Base-by-base conservation (phyloP, 306 rosid species). In the Lathyrus aphaca region DNA sequence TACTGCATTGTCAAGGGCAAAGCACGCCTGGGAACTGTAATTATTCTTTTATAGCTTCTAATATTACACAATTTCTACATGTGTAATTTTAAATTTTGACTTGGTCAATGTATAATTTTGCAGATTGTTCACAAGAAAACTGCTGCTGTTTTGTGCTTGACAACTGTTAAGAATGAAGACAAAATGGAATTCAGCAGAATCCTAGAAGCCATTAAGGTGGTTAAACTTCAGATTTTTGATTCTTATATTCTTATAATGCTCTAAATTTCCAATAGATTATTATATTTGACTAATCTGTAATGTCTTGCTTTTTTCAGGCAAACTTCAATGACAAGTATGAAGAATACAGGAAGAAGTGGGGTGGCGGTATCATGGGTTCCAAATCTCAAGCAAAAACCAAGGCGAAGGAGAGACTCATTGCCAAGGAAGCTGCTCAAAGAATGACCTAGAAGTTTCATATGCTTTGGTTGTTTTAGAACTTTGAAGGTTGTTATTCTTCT, bases 351-450 rank as follows among this genome's bases (percentile, higher is more conserved):
- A 90, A 86, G 91, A 87, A 86, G 75, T 90, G 95, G 95, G 96
- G 95, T 9, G 96, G 95, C 17, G 96, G 96, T 5, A 81, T 90
- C 73, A 90, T 90, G 95, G 96, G 96, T 8, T 82, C 95, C 74
- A 90, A 90, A 69, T 90, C 94, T 23, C 89, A 86, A 76, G 96
- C 96, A 64, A 87, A 55, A 68, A 87, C 91, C 60, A 86, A 68
- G 84, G 95, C 95, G 0, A 87, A 86, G 71, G 95, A 87, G 68
- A 85, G 30, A 56, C 64, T 90, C 60, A 63, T 90, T 27, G 94
- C 96, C 23, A 87, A 90, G 79, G 96, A 90, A 81, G 94, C 91
- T 2, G 95, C 96, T 0, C 90, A 90, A 72, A 87, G 95, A 76
- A 59, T 88, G 88, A 8, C 81, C 14, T 85, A 77, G 75, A 73